Percentiles rank a stretch among this genome's conserved stretches.
Evolutionary conservation across 257 asterid genomes (phyloP).

Genomic region (Ligustrum vulgare): DNA sequence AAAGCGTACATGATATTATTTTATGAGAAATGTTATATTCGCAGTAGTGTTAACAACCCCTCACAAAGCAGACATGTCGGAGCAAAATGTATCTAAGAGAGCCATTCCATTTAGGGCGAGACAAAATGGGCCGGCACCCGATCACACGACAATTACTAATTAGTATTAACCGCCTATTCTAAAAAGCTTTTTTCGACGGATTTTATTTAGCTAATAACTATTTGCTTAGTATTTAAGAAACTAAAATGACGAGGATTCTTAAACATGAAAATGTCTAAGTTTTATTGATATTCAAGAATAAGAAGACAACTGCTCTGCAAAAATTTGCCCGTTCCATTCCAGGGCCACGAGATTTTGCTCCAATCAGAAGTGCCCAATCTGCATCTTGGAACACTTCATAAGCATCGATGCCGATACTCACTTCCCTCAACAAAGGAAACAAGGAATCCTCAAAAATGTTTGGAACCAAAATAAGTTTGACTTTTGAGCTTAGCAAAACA

Average conservation of each 20-base stretch:
- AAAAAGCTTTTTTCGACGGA: too few species aligned
- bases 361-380: constrained; percentile 97
- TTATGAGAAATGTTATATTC: too few species aligned
- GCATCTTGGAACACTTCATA: constrained; percentile 93
- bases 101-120: too few species aligned
- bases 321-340: constrained; percentile 97
- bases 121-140: too few species aligned
- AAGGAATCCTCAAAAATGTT: constrained; percentile 65
- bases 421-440: constrained; percentile 93
- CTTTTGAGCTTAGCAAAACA: neutral
- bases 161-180: too few species aligned
- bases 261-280: neutral
- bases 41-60: too few species aligned
- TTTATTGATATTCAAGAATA: neutral
- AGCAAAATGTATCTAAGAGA: too few species aligned
- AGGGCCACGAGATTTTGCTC: constrained; percentile 99
- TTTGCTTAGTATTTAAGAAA: too few species aligned
- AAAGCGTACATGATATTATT: too few species aligned
- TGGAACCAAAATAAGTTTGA: neutral
- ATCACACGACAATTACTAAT: too few species aligned
- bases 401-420: constrained; percentile 86
- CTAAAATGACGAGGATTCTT: neutral
- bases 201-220: too few species aligned
- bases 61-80: too few species aligned
- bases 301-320: constrained; percentile 68